A percentile compares a stretch with the other conserved stretches of the same genome.
Conservation (phyloP, 345 rosid genomes). For the Hypericum perforatum region DNA sequence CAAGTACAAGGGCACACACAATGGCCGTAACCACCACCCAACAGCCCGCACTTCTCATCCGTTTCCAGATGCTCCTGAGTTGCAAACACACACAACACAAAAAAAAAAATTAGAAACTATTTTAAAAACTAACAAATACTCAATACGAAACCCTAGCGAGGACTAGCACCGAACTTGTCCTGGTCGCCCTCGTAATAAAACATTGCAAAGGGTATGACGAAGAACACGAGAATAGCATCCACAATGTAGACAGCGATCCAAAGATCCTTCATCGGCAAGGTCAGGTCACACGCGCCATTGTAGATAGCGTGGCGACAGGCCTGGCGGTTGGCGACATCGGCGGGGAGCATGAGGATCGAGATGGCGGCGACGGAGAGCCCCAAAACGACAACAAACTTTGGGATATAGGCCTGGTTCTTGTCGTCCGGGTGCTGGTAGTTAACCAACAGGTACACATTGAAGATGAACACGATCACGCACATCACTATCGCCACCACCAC, state of each 20-base stretch:
- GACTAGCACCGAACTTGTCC: slow-evolving; percentile 49
- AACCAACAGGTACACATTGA: slow-evolving; percentile 91
- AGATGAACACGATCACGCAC: slow-evolving; percentile 73
- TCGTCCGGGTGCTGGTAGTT: slow-evolving; percentile 99
- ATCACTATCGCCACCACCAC: slow-evolving; percentile 89
- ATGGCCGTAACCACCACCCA: slow-evolving; percentile 80
- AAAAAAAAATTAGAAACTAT: not conserved
- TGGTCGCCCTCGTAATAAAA: slow-evolving; percentile 98
- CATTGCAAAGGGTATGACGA: slow-evolving; percentile 92
- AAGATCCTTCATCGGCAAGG: slow-evolving; percentile 95
- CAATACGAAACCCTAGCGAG: not conserved
- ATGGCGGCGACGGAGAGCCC: slow-evolving; percentile 80
- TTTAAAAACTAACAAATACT: slow-evolving; percentile 1
- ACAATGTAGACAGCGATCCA: slow-evolving; percentile 82
- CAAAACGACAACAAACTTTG: slow-evolving; percentile 90
- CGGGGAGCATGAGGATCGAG: slow-evolving; percentile 95
- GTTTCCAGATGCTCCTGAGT: slow-evolving; percentile 68
- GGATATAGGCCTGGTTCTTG: slow-evolving; percentile 95
- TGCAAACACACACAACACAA: not conserved
- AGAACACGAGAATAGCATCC: slow-evolving; percentile 87
- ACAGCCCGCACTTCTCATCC: slow-evolving; percentile 67
- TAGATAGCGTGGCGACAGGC: slow-evolving; percentile 89
- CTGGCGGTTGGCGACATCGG: slow-evolving; percentile 98
- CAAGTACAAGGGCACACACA: slow-evolving; percentile 76
- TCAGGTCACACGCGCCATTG: slow-evolving; percentile 87